Conservation (phyloP, 2,329 filamentous ascomycete genomes). For the Trichoderma asperellum region DNA sequence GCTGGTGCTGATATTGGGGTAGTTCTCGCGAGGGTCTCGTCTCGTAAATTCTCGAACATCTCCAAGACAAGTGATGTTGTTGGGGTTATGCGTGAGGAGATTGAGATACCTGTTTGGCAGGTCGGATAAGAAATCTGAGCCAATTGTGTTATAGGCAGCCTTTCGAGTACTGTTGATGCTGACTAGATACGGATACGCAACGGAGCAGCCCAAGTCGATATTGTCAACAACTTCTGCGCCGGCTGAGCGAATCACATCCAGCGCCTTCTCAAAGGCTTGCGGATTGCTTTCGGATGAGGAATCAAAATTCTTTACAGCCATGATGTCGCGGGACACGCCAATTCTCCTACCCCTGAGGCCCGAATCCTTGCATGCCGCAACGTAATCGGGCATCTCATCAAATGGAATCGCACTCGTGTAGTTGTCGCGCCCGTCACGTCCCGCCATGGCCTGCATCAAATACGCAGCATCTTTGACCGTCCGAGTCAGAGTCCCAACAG, state of each 20-base stretch:
- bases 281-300: background rate
- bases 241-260: constrained; percentile 9
- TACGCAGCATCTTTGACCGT: constrained; percentile 69
- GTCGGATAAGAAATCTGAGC: background rate
- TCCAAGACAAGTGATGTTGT: background rate
- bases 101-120: constrained; percentile 1
- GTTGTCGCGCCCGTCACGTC: constrained; percentile 63
- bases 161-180: too few relatives aligned
- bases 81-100: background rate
- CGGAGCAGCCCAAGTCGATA: background rate
- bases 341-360: constrained; percentile 62
- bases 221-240: constrained; percentile 1
- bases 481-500: constrained; percentile 65
- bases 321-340: constrained; percentile 50
- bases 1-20: too few relatives aligned
- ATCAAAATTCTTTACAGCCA: background rate
- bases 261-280: background rate
- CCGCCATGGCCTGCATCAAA: constrained; percentile 65
- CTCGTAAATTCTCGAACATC: background rate
- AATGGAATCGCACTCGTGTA: constrained; percentile 63
- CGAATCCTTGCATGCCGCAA: constrained; percentile 57
- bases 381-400: constrained; percentile 59
- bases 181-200: too few relatives aligned
- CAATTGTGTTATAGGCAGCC: too few relatives aligned
- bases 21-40: background rate